A percentile compares a stretch with the other conserved stretches of the same genome.
These are phyloP conservation scores for Leccinum disarticulatum DNA, from an alignment of 768 basidiomycete species.

Conservation along the genomic window DNA sequence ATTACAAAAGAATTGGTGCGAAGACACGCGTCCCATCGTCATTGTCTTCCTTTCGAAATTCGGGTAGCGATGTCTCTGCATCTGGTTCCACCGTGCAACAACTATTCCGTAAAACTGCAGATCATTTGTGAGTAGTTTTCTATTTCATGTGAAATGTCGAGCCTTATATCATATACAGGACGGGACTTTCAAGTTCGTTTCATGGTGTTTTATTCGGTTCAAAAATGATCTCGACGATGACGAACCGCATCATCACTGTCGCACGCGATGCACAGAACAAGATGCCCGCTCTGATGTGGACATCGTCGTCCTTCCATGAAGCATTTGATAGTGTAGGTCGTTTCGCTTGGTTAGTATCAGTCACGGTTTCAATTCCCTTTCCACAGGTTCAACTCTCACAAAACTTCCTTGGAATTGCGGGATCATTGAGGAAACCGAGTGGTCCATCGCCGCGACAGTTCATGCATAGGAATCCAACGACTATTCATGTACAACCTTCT, in stretches of 20 bases:
- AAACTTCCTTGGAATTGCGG: slow-evolving; percentile 55
- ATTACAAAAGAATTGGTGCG: slow-evolving; percentile 42
- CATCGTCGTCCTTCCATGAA: slow-evolving; percentile 46
- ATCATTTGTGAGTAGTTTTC: slow-evolving; percentile 37
- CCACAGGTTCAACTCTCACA: slow-evolving; percentile 49
- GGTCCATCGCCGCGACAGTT: slow-evolving; percentile 46
- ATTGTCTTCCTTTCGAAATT: slow-evolving; percentile 50
- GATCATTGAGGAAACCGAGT: slow-evolving; percentile 52
- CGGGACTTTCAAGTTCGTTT: slow-evolving; percentile 46
- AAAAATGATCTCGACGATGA: slow-evolving; percentile 13
- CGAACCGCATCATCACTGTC: slow-evolving; percentile 48
- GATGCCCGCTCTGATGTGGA: slow-evolving; percentile 25
- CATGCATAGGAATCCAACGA: slow-evolving; percentile 48
- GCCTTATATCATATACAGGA: slow-evolving; percentile 31
- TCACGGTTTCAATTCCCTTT: background rate
- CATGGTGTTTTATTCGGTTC: slow-evolving; percentile 56
- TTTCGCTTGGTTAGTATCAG: background rate
- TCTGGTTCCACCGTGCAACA: slow-evolving; percentile 33
- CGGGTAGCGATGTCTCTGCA: slow-evolving; percentile 45
- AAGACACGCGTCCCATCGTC: slow-evolving; percentile 44
- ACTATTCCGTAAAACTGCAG: slow-evolving; percentile 37
- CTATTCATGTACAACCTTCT: slow-evolving; percentile 14
- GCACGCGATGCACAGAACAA: slow-evolving; percentile 47
- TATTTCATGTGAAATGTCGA: background rate
- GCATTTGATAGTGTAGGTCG: slow-evolving; percentile 48